Evolutionary conservation across 345 rosid genomes (phyloP), one percentile per base, ranked within the genome.

Genomic region (Arabidopsis arenosa): DNA sequence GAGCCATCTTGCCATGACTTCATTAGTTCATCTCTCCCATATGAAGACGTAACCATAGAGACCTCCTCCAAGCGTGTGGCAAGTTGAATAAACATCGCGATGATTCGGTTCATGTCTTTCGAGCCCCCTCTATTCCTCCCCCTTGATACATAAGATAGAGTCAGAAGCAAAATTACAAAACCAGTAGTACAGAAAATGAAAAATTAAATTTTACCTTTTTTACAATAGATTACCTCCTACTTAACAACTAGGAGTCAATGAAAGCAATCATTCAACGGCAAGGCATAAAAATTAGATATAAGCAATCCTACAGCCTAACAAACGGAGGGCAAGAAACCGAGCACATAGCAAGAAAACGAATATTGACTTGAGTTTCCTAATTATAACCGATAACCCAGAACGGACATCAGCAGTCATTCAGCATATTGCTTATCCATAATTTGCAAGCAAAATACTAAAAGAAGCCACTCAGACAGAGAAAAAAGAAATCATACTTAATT

Each of bases 61-160:
- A 87, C 89, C 77, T 87, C 87, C 68, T 90, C 99, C 85, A 96
- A 91, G 45, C 82, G 94, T 11, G 98, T 86, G 53, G 93, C 99
- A 70, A 96, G 95, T 76, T 87, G 88, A 78, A 91, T 87, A 80
- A 96, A 93, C 67, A 85, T 77, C n/a, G 89, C 66, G 74, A 87
- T 83, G 58, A 91, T 83, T 76, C 23, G 86, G 85, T 89, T 88
- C 90, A 91, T 91, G 79, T 91, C 89, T 72, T 90, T 87, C 48
- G 89, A 75, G 70, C 84, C 87, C 64, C 97, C 93, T 35, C 89
- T 86, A 77, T 79, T 88, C 86, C 88, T 91, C 56, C 86, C 90
- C 78, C 99, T 96, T 84, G 79, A 74, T 60, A 51, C 77, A 84
- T 26, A 64, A 43, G 75, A 60, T 57, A 37, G 63, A 5, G 75